Evolutionary conservation across 345 rosid genomes (phyloP), one percentile per base, ranked within the genome.

Genomic region (Eucalyptus sp.): DNA sequence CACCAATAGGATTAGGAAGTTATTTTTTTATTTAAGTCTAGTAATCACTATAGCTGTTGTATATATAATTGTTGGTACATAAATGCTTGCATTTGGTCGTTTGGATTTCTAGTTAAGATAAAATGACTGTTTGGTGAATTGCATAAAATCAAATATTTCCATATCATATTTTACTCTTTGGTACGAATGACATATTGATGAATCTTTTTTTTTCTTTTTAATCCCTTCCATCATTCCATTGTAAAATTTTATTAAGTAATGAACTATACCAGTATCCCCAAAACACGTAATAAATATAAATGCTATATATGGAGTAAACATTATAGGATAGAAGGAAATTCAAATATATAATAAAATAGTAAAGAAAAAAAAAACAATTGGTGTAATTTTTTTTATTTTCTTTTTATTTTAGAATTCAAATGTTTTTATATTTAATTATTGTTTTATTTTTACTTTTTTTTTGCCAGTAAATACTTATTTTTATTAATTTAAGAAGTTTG

Each of bases 111-210:
- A 27, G 31, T 13, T 13, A 14, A 7, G 71, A 64, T 56, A 56
- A 24, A 2, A 56, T 22, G 62, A 56, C 3, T 8, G 0, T 56
- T 9, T 24, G 13, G 62, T 0, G 0, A 20, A 56, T 56, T 56
- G 5, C 62, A 24, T 56, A 24, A 56, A 56, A 10, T 1, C 1
- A 56, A 22, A 22, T 22, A 22, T 56, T 56, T 56, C 24, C 62
- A 22, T 56, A 24, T 56, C 12, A 56, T 56, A 56, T 24, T 24
- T 56, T 4, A 0, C 0, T 56, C 6, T 22, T 56, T 56, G 1
- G 0, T 24, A 56, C 0, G 0, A 56, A 43, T 56, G 62, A 56
- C 29, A 56, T 9, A 24, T 24, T 5, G 3, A 1, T 0, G 6
- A 56, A 24, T 10, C 62, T 56, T 12, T 56, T 24, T 18, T 24